phyloP scores from a whole-genome alignment of 306 rosid genomes.

The Cicer judaicum region DNA sequence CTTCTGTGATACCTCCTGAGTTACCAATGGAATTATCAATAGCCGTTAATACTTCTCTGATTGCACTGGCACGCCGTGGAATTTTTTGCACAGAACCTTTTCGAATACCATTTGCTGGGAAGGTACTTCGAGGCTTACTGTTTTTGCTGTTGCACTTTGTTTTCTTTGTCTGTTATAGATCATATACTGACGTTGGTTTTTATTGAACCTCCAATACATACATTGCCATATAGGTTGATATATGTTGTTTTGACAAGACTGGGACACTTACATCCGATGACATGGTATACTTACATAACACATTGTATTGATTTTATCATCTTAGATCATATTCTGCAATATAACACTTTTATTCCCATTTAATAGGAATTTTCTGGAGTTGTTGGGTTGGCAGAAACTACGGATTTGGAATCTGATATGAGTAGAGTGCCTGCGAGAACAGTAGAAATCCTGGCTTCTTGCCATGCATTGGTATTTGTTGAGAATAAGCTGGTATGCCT shows the following conservation, averaged over 20 bases:
- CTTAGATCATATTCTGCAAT: slow-evolving; percentile 19
- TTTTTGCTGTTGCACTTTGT: slow-evolving; percentile 34
- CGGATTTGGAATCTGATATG: slow-evolving; percentile 78
- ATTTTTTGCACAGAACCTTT: slow-evolving; percentile 98
- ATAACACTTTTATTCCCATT: slow-evolving; percentile 34
- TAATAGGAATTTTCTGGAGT: slow-evolving; percentile 92
- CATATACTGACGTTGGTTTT: slow-evolving; percentile 27
- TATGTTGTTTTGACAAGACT: slow-evolving; percentile 99
- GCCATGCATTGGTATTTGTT: slow-evolving; percentile 97
- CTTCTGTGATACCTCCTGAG: slow-evolving; percentile 99
- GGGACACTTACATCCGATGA: slow-evolving; percentile 99
- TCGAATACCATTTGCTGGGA: slow-evolving; percentile 99
- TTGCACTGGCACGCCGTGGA: slow-evolving; percentile 96
- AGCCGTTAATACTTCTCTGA: slow-evolving; percentile 97
- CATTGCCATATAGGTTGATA: slow-evolving; percentile 80
- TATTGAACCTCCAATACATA: slow-evolving; percentile 36
- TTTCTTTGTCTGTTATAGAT: slow-evolving; percentile 23
- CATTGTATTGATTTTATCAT: slow-evolving; percentile 28
- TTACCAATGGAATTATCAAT: slow-evolving; percentile 99
- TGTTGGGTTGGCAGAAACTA: slow-evolving; percentile 64
- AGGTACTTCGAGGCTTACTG: slow-evolving; percentile 62
- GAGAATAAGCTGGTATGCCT: slow-evolving; percentile 92
- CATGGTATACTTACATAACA: slow-evolving; percentile 68
- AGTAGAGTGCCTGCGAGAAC: slow-evolving; percentile 71
- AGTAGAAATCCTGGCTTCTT: slow-evolving; percentile 92